Conservation (phyloP, 1,284 basidiomycete genomes). For the Laetiporus sulphureus region DNA sequence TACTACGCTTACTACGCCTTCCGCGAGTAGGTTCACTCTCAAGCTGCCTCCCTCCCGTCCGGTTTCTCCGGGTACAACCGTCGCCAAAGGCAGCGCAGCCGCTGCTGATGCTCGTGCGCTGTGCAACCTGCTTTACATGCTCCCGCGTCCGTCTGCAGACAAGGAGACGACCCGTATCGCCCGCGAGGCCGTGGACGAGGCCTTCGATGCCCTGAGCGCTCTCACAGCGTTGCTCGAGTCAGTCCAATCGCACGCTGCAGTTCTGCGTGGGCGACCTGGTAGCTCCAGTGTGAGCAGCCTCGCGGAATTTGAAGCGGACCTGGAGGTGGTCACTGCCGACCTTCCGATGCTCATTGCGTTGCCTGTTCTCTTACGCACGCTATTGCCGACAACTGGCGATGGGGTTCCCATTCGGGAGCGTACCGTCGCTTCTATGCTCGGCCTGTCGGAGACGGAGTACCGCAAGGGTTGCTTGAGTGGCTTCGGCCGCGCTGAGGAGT, state of each 20-base stretch:
- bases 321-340: constrained; percentile 44
- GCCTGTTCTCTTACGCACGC: constrained; percentile 50
- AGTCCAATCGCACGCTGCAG: constrained; percentile 22
- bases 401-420: constrained; percentile 18
- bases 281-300: constrained; percentile 11
- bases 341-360: constrained; percentile 66
- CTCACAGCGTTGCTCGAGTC: constrained; percentile 52
- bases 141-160: constrained; percentile 54
- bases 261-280: constrained; percentile 6
- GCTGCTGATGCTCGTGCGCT: constrained; percentile 54
- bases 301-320: constrained; percentile 37
- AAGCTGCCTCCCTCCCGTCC: constrained; percentile 66
- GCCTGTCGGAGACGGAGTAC: constrained; percentile 55
- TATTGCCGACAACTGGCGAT: constrained; percentile 20
- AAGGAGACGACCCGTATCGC: constrained; percentile 45
- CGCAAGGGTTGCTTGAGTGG: constrained; percentile 60
- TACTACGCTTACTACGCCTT: constrained; percentile 48
- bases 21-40: constrained; percentile 53
- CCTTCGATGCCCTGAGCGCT: constrained; percentile 54
- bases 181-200: constrained; percentile 71
- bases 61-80: constrained; percentile 36
- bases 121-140: constrained; percentile 46
- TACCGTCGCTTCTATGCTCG: constrained; percentile 47
- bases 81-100: constrained; percentile 30
- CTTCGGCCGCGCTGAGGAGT: constrained; percentile 72